These are phyloP conservation scores for Ophiognomonia clavigignenti-juglandacearum DNA, from an alignment of 2,329 filamentous ascomycete species.

Conservation along the genomic window DNA sequence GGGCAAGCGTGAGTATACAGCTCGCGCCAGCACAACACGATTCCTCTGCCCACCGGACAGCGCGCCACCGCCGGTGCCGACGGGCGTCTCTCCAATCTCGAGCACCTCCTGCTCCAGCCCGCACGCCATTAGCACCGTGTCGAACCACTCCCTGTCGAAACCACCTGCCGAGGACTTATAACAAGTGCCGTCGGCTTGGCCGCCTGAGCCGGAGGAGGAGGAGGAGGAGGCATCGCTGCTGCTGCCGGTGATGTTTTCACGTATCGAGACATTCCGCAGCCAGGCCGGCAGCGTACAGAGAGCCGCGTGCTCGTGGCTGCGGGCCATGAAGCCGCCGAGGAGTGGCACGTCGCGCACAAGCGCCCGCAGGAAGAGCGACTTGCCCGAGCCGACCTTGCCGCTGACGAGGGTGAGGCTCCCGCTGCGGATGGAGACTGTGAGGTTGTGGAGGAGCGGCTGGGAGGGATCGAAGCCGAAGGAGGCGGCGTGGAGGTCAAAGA, in stretches of 20 bases:
- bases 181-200: too few relatives aligned
- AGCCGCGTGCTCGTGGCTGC: not conserved
- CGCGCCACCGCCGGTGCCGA: slow-evolving; percentile 17
- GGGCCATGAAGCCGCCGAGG: not conserved
- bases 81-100: slow-evolving; percentile 1
- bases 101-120: not conserved
- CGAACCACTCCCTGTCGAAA: not conserved
- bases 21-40: slow-evolving; percentile 15
- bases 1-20: slow-evolving; percentile 1
- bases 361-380: not conserved
- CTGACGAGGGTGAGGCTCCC: not conserved
- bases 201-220: too few relatives aligned
- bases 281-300: not conserved
- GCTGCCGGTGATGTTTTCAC: not conserved
- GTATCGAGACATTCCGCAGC: not conserved
- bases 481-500: too few relatives aligned
- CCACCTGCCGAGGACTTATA: too few relatives aligned
- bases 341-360: not conserved
- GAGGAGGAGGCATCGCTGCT: too few relatives aligned
- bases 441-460: too few relatives aligned
- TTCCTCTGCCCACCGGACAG: slow-evolving; percentile 20
- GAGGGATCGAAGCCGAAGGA: too few relatives aligned
- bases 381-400: not conserved
- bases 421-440: too few relatives aligned
- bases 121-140: not conserved